Conservation (phyloP, 2,329 filamentous ascomycete genomes). For the Apiospora phragmitis region DNA sequence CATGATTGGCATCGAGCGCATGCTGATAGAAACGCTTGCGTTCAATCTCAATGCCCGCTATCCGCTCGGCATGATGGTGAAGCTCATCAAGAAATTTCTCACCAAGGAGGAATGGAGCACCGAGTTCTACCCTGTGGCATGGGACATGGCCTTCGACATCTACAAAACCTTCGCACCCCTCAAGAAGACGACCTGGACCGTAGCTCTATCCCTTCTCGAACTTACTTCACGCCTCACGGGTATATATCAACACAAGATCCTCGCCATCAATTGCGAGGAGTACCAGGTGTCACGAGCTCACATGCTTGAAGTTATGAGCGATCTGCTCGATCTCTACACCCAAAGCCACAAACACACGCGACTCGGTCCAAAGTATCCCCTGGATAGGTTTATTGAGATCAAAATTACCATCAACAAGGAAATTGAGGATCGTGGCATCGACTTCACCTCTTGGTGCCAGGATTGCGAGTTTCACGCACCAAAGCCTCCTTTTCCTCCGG, state of each 20-base stretch:
- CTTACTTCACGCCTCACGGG: slow-evolving; percentile 71
- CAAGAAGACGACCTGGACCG: slow-evolving; percentile 83
- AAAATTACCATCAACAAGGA: slow-evolving; percentile 87
- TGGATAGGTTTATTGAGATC: slow-evolving; percentile 80
- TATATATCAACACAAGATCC: slow-evolving; percentile 51
- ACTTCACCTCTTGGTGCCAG: slow-evolving; percentile 60
- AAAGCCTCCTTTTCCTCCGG: slow-evolving; percentile 33
- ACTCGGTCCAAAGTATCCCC: slow-evolving; percentile 69
- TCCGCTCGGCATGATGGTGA: slow-evolving; percentile 81
- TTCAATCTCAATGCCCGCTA: slow-evolving; percentile 93
- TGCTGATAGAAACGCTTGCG: slow-evolving; percentile 88
- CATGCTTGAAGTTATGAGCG: slow-evolving; percentile 77
- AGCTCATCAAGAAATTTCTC: slow-evolving; percentile 66
- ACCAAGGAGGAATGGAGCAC: slow-evolving; percentile 44
- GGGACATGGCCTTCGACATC: slow-evolving; percentile 81
- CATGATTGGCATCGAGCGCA: slow-evolving; percentile 85
- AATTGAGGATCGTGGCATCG: slow-evolving; percentile 53
- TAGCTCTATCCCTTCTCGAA: slow-evolving; percentile 81
- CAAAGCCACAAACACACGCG: slow-evolving; percentile 76
- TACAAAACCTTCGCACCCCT: slow-evolving; percentile 92
- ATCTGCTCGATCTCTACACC: slow-evolving; percentile 89
- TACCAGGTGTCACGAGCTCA: slow-evolving; percentile 46
- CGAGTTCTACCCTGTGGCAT: slow-evolving; percentile 67
- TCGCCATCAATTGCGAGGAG: slow-evolving; percentile 49
- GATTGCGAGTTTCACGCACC: slow-evolving; percentile 43